These are phyloP conservation scores for Vigna hirtella DNA, from an alignment of 306 rosid genomes.

Conservation along the genomic window DNA sequence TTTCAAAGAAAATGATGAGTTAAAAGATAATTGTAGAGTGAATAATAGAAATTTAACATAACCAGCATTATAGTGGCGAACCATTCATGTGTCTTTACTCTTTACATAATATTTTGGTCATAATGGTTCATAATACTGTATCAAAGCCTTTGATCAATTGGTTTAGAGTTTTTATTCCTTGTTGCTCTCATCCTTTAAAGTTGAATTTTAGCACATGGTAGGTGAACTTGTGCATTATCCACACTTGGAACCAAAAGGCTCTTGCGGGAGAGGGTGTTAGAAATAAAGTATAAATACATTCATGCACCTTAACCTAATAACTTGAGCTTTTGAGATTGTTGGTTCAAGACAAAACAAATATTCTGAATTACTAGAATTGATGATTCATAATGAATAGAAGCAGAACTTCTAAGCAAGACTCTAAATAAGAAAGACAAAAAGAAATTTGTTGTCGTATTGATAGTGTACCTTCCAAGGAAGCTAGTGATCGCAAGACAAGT, in stretches of 20 bases:
- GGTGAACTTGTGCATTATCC: not conserved
- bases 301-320: not conserved
- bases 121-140: not conserved
- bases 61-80: not conserved
- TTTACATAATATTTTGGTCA: not conserved
- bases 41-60: constrained; percentile 33
- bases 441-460: constrained; percentile 20
- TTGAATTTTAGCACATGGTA: constrained; percentile 11
- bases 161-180: not conserved
- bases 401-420: constrained; percentile 24
- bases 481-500: constrained; percentile 86
- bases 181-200: not conserved
- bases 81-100: not conserved
- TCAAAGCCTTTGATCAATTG: not conserved
- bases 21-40: constrained; percentile 17
- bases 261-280: not conserved
- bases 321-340: constrained; percentile 1
- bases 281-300: not conserved
- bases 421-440: constrained; percentile 22
- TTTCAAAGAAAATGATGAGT: constrained; percentile 35
- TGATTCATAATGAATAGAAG: constrained; percentile 25
- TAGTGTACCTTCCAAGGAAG: constrained; percentile 88
- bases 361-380: constrained; percentile 32
- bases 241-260: not conserved
- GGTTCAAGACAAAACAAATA: constrained; percentile 2